phyloP scores from a whole-genome alignment of 1,284 basidiomycete genomes.

The Prillingera fragicola region DNA sequence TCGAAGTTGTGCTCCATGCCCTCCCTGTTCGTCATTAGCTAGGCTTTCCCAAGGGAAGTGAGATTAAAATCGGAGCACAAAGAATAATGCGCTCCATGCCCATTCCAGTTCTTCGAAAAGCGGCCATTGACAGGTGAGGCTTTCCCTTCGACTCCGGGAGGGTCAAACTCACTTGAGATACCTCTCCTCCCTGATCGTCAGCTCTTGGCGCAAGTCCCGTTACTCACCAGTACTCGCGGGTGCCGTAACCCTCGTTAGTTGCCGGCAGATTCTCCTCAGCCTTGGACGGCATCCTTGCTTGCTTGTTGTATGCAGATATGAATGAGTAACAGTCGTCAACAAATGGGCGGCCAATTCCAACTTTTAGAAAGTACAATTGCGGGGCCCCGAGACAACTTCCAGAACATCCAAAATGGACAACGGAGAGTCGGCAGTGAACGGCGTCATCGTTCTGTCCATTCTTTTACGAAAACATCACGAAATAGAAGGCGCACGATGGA shows the following conservation, averaged over 20 bases:
- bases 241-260: slow-evolving; percentile 69
- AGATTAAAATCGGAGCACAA: too few species aligned
- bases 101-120: too few species aligned
- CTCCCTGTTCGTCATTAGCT: too few species aligned
- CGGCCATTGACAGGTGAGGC: too few species aligned
- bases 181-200: slow-evolving; percentile 67
- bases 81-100: too few species aligned
- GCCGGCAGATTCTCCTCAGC: slow-evolving; percentile 53
- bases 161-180: slow-evolving; percentile 57
- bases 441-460: not conserved
- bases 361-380: not conserved
- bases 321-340: not conserved
- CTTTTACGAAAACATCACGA: not conserved
- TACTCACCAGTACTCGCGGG: slow-evolving; percentile 66
- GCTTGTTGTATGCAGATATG: not conserved
- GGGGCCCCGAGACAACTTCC: slow-evolving; percentile 1
- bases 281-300: slow-evolving; percentile 6
- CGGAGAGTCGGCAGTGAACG: not conserved
- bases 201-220: slow-evolving; percentile 40
- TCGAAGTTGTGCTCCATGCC: slow-evolving; percentile 65
- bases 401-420: not conserved
- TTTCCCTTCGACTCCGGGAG: too few species aligned
- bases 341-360: not conserved
- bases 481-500: slow-evolving; percentile 30
- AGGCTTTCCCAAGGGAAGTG: too few species aligned